These are phyloP conservation scores for Nemania diffusa DNA, from an alignment of 2,329 filamentous ascomycete genomes.

Conservation along the genomic window DNA sequence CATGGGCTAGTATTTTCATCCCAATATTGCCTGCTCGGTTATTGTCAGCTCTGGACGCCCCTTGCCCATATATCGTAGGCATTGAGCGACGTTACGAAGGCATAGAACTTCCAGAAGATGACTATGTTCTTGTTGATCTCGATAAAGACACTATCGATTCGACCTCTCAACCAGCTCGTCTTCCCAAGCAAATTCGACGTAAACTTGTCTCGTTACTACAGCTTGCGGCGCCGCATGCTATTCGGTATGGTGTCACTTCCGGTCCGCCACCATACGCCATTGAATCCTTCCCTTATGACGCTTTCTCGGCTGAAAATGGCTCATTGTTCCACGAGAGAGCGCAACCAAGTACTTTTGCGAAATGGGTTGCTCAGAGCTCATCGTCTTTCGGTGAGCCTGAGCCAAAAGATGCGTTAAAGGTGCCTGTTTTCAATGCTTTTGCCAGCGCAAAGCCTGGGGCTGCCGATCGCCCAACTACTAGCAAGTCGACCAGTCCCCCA, in stretches of 20 bases:
- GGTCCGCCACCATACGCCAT: slow-evolving; percentile 93
- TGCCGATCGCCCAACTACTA: slow-evolving; percentile 81
- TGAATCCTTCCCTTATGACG: slow-evolving; percentile 90
- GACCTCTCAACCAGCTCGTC: slow-evolving; percentile 76
- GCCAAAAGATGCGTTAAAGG: slow-evolving; percentile 60
- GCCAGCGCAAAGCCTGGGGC: slow-evolving; percentile 76
- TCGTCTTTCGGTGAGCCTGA: slow-evolving; percentile 81
- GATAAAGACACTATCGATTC: slow-evolving; percentile 92
- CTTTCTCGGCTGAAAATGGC: slow-evolving; percentile 87
- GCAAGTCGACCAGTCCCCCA: slow-evolving; percentile 72
- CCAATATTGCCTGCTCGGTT: slow-evolving; percentile 88
- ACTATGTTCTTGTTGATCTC: slow-evolving; percentile 93
- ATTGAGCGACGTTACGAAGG: slow-evolving; percentile 92
- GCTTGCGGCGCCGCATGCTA: slow-evolving; percentile 87
- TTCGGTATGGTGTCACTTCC: slow-evolving; percentile 84
- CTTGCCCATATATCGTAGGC: slow-evolving; percentile 96
- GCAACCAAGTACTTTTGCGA: slow-evolving; percentile 77
- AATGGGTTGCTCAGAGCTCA: slow-evolving; percentile 90
- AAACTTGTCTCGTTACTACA: slow-evolving; percentile 91
- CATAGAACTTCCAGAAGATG: slow-evolving; percentile 88
- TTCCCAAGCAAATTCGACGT: slow-evolving; percentile 88
- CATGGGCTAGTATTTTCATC: slow-evolving; percentile 95
- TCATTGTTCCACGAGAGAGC: slow-evolving; percentile 80
- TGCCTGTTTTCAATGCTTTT: slow-evolving; percentile 92
- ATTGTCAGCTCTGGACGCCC: slow-evolving; percentile 90